A percentile compares a stretch with the other conserved stretches of the same genome.
phyloP scores from a whole-genome alignment of 225 moss, liverwort and hornwort species.

The Sphagnum tenellum region DNA sequence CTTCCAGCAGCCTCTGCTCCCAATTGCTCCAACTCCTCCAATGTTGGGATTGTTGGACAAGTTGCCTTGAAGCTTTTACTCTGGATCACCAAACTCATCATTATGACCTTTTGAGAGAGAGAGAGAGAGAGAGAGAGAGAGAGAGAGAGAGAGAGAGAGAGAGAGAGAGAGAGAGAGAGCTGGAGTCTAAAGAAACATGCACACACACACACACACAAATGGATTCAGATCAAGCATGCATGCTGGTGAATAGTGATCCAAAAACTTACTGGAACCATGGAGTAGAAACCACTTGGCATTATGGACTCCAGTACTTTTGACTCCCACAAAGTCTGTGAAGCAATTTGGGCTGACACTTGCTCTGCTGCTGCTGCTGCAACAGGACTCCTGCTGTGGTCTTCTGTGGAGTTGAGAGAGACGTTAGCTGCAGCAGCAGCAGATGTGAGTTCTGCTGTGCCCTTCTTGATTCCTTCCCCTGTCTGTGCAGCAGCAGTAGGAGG shows the following conservation, averaged over 20 bases:
- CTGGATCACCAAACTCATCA: slow-evolving; percentile 22
- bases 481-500: too few relatives aligned
- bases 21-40: slow-evolving; percentile 58
- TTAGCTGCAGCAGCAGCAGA: too few relatives aligned
- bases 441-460: too few relatives aligned
- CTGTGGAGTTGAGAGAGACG: too few relatives aligned
- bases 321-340: slow-evolving; percentile 91
- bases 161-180: too few relatives aligned
- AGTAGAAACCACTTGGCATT: slow-evolving; percentile 92
- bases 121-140: too few relatives aligned
- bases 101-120: too few relatives aligned
- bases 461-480: too few relatives aligned
- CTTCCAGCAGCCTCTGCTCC: slow-evolving; percentile 42
- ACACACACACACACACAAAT: too few relatives aligned
- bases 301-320: slow-evolving; percentile 66
- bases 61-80: slow-evolving; percentile 65
- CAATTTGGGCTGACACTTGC: slow-evolving; percentile 59
- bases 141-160: too few relatives aligned
- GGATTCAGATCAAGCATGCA: too few relatives aligned
- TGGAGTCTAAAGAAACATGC: too few relatives aligned
- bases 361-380: slow-evolving; percentile 42
- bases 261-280: slow-evolving; percentile 81
- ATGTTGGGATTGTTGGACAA: slow-evolving; percentile 65
- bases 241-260: background rate
- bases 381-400: slow-evolving; percentile 34